Percentiles rank a stretch among this genome's conserved stretches.
phyloP scores from a whole-genome alignment of 23 red algal species.

The Gracilaria domingensis region DNA sequence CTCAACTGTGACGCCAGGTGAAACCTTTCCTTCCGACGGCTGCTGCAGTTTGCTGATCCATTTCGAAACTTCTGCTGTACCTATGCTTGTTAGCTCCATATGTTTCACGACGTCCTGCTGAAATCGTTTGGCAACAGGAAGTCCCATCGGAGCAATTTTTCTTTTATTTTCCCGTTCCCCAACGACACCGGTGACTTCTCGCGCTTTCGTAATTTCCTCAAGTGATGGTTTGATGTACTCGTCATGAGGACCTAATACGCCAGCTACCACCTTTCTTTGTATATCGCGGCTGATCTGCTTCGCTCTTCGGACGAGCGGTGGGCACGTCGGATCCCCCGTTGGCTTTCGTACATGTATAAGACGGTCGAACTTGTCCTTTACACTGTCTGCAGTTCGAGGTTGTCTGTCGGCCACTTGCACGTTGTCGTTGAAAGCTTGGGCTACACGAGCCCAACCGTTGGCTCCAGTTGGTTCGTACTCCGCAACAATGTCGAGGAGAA shows the following conservation, averaged over 20 bases:
- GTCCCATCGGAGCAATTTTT: too few relatives aligned
- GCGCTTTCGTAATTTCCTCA: not conserved
- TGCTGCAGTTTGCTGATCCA: too few relatives aligned
- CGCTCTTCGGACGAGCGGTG: not conserved
- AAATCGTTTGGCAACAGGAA: too few relatives aligned
- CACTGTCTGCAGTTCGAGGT: not conserved
- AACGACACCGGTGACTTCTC: not conserved
- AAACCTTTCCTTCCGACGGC: too few relatives aligned
- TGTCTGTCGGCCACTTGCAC: too few relatives aligned
- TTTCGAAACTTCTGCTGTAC: too few relatives aligned
- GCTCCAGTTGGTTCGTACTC: not conserved
- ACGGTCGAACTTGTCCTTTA: not conserved
- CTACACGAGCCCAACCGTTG: conserved; percentile 7
- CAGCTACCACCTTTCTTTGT: not conserved
- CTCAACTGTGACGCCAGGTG: too few relatives aligned
- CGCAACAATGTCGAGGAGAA: conserved; percentile 23
- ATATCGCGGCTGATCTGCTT: not conserved
- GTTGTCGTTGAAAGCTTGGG: not conserved
- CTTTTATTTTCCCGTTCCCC: too few relatives aligned
- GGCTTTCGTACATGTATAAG: not conserved
- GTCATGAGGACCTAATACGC: not conserved
- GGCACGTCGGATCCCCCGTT: not conserved
- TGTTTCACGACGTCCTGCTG: too few relatives aligned
- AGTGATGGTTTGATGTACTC: not conserved
- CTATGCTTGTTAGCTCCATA: too few relatives aligned